Evolutionary conservation across 2,329 filamentous ascomycete genomes (phyloP), one percentile per base, ranked within the genome.

Genomic region (Colletotrichum aenigma): DNA sequence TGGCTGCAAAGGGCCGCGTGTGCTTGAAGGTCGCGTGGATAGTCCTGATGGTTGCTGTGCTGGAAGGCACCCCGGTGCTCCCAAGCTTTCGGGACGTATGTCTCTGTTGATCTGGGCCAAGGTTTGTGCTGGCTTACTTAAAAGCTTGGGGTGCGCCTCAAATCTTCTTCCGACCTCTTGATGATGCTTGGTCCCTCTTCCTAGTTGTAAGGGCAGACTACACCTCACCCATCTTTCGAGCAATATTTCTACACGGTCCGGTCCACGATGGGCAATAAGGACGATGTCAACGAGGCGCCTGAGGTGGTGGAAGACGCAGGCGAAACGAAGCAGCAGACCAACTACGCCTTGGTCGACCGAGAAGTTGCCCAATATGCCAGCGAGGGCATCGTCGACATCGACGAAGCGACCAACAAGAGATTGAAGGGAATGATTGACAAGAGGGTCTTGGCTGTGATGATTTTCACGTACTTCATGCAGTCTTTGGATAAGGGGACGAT

Each of bases 371-470:
- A 61, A 26, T 74, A 74, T 48, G 64, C 72, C 10, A 66, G 68
- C 36, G 72, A 77, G 52, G 38, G 76, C 15, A 72, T 82, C n/a
- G 75, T 74, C 48, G 60, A 88, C 71, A 89, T 90, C 78, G 89
- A 89, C 58, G 85, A 88, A 34, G 83, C 87, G 73, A 86, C 89
- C 74, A 90, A 89, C 86, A 80, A 84, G 84, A 77, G 87, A 80
- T 78, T 90, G 82, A 77, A 89, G 86, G 79, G 89, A 88, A 79
- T 82, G 80, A 79, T 85, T 75, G 90, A 91, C 81, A 86, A 88
- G 68, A 84, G 85, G 38, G 85, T 88, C 64, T 81, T 91, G 70
- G 87, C 85, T 13, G 89, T 89, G 79, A 88, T 90, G 80, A 82
- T 88, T 61, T 87, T 86, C 71, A 88, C 86, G 48, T 91, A 89